Conservation (phyloP, 306 rosid species). For the Mimosa bimucronata region DNA sequence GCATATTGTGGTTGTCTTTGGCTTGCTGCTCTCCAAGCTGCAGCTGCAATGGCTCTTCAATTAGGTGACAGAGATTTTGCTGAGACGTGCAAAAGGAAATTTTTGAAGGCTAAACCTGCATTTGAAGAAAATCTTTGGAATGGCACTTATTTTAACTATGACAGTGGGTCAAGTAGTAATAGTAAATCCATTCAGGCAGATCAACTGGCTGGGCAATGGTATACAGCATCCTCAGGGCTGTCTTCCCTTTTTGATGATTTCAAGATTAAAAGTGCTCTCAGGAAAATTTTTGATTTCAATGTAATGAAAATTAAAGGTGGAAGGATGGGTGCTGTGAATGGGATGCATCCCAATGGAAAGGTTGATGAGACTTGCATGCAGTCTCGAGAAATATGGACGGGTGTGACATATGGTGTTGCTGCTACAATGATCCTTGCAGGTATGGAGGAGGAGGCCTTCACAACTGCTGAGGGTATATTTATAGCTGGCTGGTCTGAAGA, state of each 20-base stretch:
- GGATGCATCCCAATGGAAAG: constrained; percentile 92
- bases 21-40: constrained; percentile 98
- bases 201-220: constrained; percentile 99
- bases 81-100: constrained; percentile 82
- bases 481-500: constrained; percentile 96
- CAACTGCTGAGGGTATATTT: constrained; percentile 90
- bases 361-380: constrained; percentile 99
- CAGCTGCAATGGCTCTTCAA: constrained; percentile 93
- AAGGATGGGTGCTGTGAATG: constrained; percentile 96
- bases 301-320: constrained; percentile 96
- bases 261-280: constrained; percentile 76
- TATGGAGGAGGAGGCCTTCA: constrained; percentile 90
- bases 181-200: constrained; percentile 97
- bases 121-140: constrained; percentile 92
- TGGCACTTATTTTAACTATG: constrained; percentile 96
- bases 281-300: constrained; percentile 82
- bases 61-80: constrained; percentile 82
- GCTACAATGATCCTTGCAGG: constrained; percentile 95
- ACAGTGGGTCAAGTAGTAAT: constrained; percentile 86
- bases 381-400: constrained; percentile 97
- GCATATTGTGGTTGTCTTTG: constrained; percentile 96
- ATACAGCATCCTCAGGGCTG: constrained; percentile 91
- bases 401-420: constrained; percentile 95
- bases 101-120: constrained; percentile 83
- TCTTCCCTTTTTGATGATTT: constrained; percentile 80